Conservation (phyloP, 306 rosid species). For the Cyamopsis tetragonoloba region DNA sequence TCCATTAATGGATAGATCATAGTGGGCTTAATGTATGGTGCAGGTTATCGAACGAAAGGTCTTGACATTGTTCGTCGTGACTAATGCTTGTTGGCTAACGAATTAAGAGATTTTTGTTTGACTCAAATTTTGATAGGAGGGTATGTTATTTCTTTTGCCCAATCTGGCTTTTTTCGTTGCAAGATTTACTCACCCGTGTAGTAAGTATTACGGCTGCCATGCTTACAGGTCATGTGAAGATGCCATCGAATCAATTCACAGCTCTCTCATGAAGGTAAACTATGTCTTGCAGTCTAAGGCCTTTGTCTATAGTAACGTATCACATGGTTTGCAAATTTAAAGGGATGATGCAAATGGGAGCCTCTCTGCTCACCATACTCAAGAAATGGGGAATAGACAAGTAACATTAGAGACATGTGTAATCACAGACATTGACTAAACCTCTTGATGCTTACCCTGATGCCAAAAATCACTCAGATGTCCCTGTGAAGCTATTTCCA, state of each 20-base stretch:
- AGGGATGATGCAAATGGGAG: slow-evolving; percentile 15
- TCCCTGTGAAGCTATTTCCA: slow-evolving; percentile 49
- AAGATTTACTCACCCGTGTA: slow-evolving; percentile 16
- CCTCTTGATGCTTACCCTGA: slow-evolving; percentile 95
- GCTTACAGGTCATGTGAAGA: slow-evolving; percentile 83
- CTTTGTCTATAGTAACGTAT: slow-evolving; percentile 1
- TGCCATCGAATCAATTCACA: slow-evolving; percentile 88
- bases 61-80: slow-evolving; percentile 99
- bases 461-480: slow-evolving; percentile 97
- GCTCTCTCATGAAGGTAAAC: slow-evolving; percentile 73
- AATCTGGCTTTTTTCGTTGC: slow-evolving; percentile 10
- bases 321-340: slow-evolving; percentile 4
- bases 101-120: slow-evolving; percentile 87
- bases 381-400: slow-evolving; percentile 85
- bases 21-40: slow-evolving; percentile 23
- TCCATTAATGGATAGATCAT: no score
- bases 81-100: slow-evolving; percentile 94
- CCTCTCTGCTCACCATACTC: background rate
- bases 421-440: slow-evolving; percentile 90
- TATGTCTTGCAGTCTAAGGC: slow-evolving; percentile 15
- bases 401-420: slow-evolving; percentile 80
- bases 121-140: slow-evolving; percentile 93
- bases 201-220: slow-evolving; percentile 1
- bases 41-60: slow-evolving; percentile 97
- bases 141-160: slow-evolving; percentile 42